Base-by-base conservation (phyloP, 345 rosid species). In the Acer campestre region DNA sequence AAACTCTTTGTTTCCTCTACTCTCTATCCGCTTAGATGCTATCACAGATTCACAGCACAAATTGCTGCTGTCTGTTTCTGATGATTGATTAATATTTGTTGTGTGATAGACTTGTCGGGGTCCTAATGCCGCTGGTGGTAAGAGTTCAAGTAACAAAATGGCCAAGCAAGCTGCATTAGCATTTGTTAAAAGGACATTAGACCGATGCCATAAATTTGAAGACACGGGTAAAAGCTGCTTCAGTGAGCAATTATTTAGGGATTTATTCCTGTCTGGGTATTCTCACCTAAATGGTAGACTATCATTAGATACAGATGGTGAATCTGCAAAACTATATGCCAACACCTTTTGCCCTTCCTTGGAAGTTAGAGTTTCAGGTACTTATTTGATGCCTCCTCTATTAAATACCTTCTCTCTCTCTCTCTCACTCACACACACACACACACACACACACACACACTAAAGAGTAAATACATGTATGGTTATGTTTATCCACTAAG, bases 181-280 rank as follows among this genome's bases (percentile, higher is more conserved):
- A 75, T 90, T 92, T 80, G 90, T 91, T 72, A 96, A 87, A 80
- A 88, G 89, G 67, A 91, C 98, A 10, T 84, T 96, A 75, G 91
- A 87, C 68, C 82, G 86, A 73, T 92, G 88, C 81, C 92, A 82
- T 78, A 83, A 85, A 81, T 96, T 83, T 83, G 97, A 96, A 86
- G 90, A 88, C 68, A 85, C 92, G 4, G 98, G 98, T 71, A 89
- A 83, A 79, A 89, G 98, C 84, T 92, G 97, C 86, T 96, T 96
- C 77, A 84, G 85, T 81, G 99, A 92, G 76, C 94, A 94, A 23
- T 70, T 84, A 61, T 90, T 89, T 73, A 92, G 76, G 80, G 86
- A 91, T 78, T 85, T 89, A 84, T 90, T 91, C 80, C 80, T 85
- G 72, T 78, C 88, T 6, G 86, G 88, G 69, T 72, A 82, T 77